Conservation (phyloP, 1,139 yeast species). For the Diutina mesorugosa region DNA sequence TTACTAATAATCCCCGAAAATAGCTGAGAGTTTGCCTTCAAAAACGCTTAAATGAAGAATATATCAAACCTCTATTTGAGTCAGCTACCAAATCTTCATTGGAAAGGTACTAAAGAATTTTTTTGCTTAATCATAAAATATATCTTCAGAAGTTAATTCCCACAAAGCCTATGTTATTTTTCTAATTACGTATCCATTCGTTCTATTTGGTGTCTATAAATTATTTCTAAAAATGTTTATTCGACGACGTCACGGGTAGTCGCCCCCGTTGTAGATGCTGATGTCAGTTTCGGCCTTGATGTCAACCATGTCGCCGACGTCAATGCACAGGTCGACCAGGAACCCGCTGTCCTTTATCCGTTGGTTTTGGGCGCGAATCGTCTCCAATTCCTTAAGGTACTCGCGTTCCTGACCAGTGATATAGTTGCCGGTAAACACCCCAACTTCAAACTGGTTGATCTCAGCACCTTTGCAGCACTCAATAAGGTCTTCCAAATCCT, state of each 20-base stretch:
- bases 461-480: constrained; percentile 57
- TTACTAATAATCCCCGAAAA: too few species aligned
- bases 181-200: neutral
- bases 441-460: constrained; percentile 72
- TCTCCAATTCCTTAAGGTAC: constrained; percentile 72
- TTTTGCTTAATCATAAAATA: too few species aligned
- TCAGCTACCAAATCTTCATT: too few species aligned
- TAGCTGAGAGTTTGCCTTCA: too few species aligned
- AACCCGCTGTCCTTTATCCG: constrained; percentile 30
- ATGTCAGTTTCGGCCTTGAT: constrained; percentile 87
- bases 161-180: too few species aligned
- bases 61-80: too few species aligned
- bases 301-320: constrained; percentile 37
- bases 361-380: constrained; percentile 72
- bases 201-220: neutral
- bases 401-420: constrained; percentile 84
- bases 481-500: constrained; percentile 67
- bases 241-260: constrained; percentile 25
- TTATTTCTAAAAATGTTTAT: neutral
- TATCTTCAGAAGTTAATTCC: too few species aligned
- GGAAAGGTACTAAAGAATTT: too few species aligned
- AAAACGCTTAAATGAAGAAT: too few species aligned
- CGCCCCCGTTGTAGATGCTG: constrained; percentile 82
- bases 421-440: constrained; percentile 93
- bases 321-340: constrained; percentile 35